Percentiles rank a stretch among this genome's conserved stretches.
phyloP scores from a whole-genome alignment of 345 rosid species.

The Ceriops zippeliana region DNA sequence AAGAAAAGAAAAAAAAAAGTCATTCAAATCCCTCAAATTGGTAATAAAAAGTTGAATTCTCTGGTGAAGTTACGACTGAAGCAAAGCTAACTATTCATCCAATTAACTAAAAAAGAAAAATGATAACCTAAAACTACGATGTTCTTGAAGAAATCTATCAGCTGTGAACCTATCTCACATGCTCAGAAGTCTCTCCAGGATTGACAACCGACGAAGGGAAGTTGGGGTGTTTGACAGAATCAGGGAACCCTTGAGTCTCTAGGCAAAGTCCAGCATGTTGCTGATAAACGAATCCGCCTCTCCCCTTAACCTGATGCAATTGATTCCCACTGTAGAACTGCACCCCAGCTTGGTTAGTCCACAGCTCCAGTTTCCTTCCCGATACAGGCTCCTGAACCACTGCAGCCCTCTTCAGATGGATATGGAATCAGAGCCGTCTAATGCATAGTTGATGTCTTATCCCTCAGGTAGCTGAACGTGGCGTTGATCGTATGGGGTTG shows the following conservation, averaged over 20 bases:
- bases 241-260: conserved; percentile 87
- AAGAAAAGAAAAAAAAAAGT: too few species aligned
- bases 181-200: conserved; percentile 49
- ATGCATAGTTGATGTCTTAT: conserved; percentile 72
- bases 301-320: conserved; percentile 47
- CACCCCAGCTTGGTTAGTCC: conserved; percentile 61
- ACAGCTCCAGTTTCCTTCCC: conserved; percentile 75
- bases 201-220: conserved; percentile 76
- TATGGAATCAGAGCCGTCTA: conserved; percentile 26
- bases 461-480: conserved; percentile 50
- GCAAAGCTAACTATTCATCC: too few species aligned
- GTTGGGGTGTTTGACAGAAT: conserved; percentile 63
- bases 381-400: conserved; percentile 47
- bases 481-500: conserved; percentile 41
- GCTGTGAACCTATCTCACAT: conserved; percentile 68
- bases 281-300: conserved; percentile 42
- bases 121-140: too few species aligned
- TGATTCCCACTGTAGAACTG: conserved; percentile 68
- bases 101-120: too few species aligned
- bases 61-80: too few species aligned
- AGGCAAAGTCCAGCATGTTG: conserved; percentile 55
- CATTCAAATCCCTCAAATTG: too few species aligned
- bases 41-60: too few species aligned
- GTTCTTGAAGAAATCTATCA: conserved; percentile 4
- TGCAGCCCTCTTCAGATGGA: conserved; percentile 50